These are phyloP conservation scores for Metarhizium rileyi DNA, from an alignment of 2,329 filamentous ascomycete genomes.

Conservation along the genomic window DNA sequence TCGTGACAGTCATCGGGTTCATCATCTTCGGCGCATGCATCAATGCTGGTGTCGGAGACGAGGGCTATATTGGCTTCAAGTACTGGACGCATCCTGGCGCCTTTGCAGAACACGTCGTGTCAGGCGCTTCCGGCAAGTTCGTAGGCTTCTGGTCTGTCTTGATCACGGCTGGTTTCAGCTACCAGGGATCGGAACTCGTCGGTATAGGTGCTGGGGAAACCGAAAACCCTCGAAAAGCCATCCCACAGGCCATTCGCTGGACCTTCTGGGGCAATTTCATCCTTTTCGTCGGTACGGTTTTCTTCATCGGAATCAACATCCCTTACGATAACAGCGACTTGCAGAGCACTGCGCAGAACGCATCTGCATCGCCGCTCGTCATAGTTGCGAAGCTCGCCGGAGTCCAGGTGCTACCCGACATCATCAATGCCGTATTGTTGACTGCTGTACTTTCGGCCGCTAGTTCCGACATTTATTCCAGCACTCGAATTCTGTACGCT, in stretches of 20 bases:
- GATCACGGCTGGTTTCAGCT: conserved; percentile 60
- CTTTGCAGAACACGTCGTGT: conserved; percentile 51
- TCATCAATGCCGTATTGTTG: conserved; percentile 71
- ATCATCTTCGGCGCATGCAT: conserved; percentile 68
- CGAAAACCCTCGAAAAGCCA: conserved; percentile 59
- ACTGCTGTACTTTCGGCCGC: conserved; percentile 71
- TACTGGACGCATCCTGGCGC: conserved; percentile 62
- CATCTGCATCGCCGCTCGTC: conserved; percentile 56
- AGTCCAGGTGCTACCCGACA: conserved; percentile 51
- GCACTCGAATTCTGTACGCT: conserved; percentile 57
- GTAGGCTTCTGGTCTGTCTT: conserved; percentile 61
- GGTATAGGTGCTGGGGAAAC: conserved; percentile 73
- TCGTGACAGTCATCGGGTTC: conserved; percentile 64
- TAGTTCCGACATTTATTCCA: conserved; percentile 68
- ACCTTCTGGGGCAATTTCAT: conserved; percentile 67
- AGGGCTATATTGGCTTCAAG: conserved; percentile 65
- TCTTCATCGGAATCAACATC: conserved; percentile 64
- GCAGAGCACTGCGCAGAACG: conserved; percentile 41
- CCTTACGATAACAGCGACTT: conserved; percentile 51
- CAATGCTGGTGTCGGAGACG: conserved; percentile 58
- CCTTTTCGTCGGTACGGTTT: conserved; percentile 55
- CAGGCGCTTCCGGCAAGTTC: conserved; percentile 48
- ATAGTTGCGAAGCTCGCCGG: conserved; percentile 52
- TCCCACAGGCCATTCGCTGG: conserved; percentile 63
- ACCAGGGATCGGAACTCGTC: conserved; percentile 66